Evolutionary conservation across 108 stramenopile genomes (phyloP), one percentile per base, ranked within the genome.

Genomic region (Pseudonitzschia delicatissima): DNA sequence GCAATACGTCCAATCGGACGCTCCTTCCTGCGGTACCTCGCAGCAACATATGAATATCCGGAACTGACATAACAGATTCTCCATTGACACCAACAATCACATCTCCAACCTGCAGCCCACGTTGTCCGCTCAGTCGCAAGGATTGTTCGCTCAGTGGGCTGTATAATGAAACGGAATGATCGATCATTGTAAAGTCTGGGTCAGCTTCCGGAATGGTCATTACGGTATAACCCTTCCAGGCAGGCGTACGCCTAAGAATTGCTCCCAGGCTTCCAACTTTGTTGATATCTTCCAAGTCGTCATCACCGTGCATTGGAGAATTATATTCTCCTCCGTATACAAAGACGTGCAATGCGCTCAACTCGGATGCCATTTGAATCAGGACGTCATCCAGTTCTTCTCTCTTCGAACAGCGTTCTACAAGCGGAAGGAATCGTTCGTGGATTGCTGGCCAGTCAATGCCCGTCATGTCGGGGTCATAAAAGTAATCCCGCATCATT

Each of bases 331-430:
- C 88, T 25, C 84, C 86, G 57, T 85, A 83, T 13, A 90, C 88
- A 68, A 87, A 87, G 17, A 85, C 84, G 61, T 90, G 88, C 8
- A 90, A 72, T 9, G 90, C 90, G 53, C 81, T 81, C 5, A 91
- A 63, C 60, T 91, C 90, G 5, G 83, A 73, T 25, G 83, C 79
- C 90, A 91, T 87, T 66, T 86, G 90, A 3, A 55, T 57, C 5
- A 91, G 78, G 27, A 91, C 81, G 47, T 91, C 87, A 51, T 91
- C 86, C 9, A 91, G 51, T 50, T 91, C 90, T 67, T 87, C 87
- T 55, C 90, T 52, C 61, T 86, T 84, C 2, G 72, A 47, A 49
- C 78, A 77, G 13, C 89, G 69, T n/a, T 64, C 67, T 0, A 91
- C 86, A 17, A 91, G 55, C 9, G 82, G 77, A 0, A 74, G 50